phyloP scores from a whole-genome alignment of 345 rosid species.

The Boechera divaricarpa region DNA sequence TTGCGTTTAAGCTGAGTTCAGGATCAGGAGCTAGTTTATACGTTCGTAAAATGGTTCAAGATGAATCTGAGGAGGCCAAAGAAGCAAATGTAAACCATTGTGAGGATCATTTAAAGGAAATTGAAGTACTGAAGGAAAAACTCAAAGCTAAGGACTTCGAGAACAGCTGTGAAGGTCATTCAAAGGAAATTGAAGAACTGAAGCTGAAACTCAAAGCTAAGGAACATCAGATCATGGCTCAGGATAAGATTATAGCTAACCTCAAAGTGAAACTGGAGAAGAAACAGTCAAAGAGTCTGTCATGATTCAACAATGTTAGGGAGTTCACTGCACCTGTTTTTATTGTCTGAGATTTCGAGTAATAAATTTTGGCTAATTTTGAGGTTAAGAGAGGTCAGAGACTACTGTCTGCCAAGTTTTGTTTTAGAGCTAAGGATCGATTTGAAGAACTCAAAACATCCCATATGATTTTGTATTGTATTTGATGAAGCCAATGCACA shows the following conservation, averaged over 20 bases:
- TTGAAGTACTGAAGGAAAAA: slow-evolving; percentile 30
- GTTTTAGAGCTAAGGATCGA: neutral
- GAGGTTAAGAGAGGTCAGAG: slow-evolving; percentile 3
- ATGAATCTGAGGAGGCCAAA: slow-evolving; percentile 12
- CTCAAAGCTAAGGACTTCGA: slow-evolving; percentile 27
- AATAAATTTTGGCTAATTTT: neutral
- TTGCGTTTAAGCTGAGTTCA: slow-evolving; percentile 44
- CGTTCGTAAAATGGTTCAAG: slow-evolving; percentile 59
- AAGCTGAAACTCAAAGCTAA: slow-evolving; percentile 53
- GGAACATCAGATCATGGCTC: slow-evolving; percentile 48
- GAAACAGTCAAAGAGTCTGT: slow-evolving; percentile 5
- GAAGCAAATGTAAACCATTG: slow-evolving; percentile 11
- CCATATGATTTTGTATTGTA: slow-evolving; percentile 18
- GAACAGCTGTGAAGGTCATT: slow-evolving; percentile 33
- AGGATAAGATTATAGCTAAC: slow-evolving; percentile 56
- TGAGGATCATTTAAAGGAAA: slow-evolving; percentile 30
- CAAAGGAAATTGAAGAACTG: slow-evolving; percentile 58
- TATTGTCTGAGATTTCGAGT: neutral
- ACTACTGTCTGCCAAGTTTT: slow-evolving; percentile 28
- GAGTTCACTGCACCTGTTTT: slow-evolving; percentile 10
- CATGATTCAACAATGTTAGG: neutral
- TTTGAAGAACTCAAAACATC: slow-evolving; percentile 10
- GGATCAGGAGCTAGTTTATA: slow-evolving; percentile 52
- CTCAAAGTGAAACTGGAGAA: slow-evolving; percentile 47
- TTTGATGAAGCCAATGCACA: slow-evolving; percentile 6